These are phyloP conservation scores for Talaromyces wortmannii DNA, from an alignment of 495 filamentous ascomycete species.

Conservation along the genomic window DNA sequence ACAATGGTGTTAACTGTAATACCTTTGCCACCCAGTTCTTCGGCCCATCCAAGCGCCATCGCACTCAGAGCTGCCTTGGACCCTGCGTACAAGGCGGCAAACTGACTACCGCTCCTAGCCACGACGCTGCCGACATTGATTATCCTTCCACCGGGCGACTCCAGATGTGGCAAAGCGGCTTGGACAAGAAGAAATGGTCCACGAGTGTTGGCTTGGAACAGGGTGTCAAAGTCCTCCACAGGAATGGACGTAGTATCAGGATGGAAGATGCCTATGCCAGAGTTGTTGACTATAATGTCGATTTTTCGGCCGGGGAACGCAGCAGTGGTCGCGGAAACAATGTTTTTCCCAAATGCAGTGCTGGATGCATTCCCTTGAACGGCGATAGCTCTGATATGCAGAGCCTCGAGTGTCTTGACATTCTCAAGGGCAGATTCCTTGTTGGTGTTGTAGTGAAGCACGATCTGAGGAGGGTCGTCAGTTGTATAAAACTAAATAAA, in stretches of 20 bases:
- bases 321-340: conserved; percentile 22
- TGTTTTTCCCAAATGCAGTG: conserved; percentile 15
- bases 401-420: conserved; percentile 6
- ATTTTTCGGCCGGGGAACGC: conserved; percentile 20
- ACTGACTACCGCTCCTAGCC: background rate
- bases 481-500: background rate
- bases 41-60: conserved; percentile 30
- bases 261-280: conserved; percentile 1
- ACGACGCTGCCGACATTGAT: conserved; percentile 53
- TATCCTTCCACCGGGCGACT: conserved; percentile 55
- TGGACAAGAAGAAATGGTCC: conserved; percentile 58
- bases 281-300: conserved; percentile 26
- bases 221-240: conserved; percentile 10
- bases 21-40: conserved; percentile 30
- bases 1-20: conserved; percentile 26
- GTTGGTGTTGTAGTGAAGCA: conserved; percentile 13
- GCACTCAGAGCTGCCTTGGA: conserved; percentile 39
- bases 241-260: background rate
- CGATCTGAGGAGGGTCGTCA: conserved; percentile 7
- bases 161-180: conserved; percentile 51
- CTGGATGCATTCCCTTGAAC: conserved; percentile 21
- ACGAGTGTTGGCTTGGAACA: conserved; percentile 46
- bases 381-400: conserved; percentile 8
- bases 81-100: conserved; percentile 22
- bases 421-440: conserved; percentile 5